Conservation (phyloP, 2,329 filamentous ascomycete species). For the Epichloe baconii region DNA sequence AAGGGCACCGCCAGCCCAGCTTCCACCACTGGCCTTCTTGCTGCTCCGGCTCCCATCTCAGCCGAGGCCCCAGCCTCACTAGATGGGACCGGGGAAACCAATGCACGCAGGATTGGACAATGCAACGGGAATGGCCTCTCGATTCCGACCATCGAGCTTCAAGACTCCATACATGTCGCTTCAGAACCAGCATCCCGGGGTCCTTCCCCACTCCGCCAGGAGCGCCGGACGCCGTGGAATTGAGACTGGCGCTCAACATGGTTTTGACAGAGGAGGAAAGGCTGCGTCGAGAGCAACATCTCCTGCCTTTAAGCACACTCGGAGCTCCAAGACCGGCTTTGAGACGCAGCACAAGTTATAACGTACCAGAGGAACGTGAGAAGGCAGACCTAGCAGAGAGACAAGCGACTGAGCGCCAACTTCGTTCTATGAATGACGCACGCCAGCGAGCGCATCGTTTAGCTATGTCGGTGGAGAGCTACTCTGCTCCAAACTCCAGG, state of each 20-base stretch:
- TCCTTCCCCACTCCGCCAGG: conserved; percentile 17
- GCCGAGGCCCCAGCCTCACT: background rate
- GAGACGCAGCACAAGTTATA: conserved; percentile 30
- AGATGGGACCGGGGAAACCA: background rate
- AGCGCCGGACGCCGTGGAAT: conserved; percentile 25
- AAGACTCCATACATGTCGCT: background rate
- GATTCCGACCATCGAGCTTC: background rate
- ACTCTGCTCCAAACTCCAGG: conserved; percentile 24
- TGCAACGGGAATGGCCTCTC: background rate
- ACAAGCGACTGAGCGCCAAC: conserved; percentile 22
- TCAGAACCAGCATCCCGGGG: conserved; percentile 7
- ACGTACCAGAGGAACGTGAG: conserved; percentile 26
- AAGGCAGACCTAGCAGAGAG: conserved; percentile 27
- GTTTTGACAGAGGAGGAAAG: conserved; percentile 22
- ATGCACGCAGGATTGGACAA: background rate
- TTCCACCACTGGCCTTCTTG: background rate
- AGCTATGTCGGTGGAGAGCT: conserved; percentile 26
- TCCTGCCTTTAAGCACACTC: conserved; percentile 4
- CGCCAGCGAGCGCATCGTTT: conserved; percentile 25
- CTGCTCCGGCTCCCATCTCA: background rate
- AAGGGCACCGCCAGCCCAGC: conserved; percentile 9
- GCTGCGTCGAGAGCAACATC: conserved; percentile 7
- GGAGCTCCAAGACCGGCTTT: conserved; percentile 23
- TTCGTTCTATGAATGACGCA: conserved; percentile 27
- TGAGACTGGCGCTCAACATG: conserved; percentile 25